Base-by-base conservation (phyloP, 164 flowering plant species). In the Platanus orientalis region DNA sequence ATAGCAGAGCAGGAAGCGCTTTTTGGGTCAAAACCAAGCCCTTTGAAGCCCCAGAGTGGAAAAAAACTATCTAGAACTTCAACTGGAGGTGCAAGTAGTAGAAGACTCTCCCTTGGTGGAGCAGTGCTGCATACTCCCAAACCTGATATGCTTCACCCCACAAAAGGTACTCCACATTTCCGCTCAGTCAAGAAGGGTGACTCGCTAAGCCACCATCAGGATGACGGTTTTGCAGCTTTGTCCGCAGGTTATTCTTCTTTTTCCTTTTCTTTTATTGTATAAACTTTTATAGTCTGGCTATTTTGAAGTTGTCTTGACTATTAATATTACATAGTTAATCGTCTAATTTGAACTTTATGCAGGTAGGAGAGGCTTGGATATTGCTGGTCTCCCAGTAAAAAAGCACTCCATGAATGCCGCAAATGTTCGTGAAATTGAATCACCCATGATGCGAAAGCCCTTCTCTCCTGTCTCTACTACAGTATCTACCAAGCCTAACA, bases 11-110 rank as follows among this genome's bases (percentile, higher is more conserved):
- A 90, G 73, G 97, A 90, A 62, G 86, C 76, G 23, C 77, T 84
- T 39, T 86, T 79, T 71, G 97, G 97, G 14, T 92, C 98, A 65
- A 93, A 86, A 70, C 96, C 96, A 58, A 93, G 97, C 80, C 98
- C 96, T 26, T 75, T 80, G 54, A 90, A 88, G 71, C 72, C 79
- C 25, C 86, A 74, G 54, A 80, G 80, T 70, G 77, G 71, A 0
- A 93, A 81, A 64, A 89, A 85, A 26, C 76, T 69, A 52, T 67
- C 91, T 26, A 79, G 87, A 75, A 47, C 76, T 68, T 84, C 93
- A 34, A 80, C 81, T 58, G 93, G 90, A 45, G 78, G 86, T 59
- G 71, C 49, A 17, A 17, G 60, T 72, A 76, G 51, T 62, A 78
- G 79, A 74, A 80, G 91, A 72, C 68, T 83, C 52, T 86, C 96